Evolutionary conservation across 352 stramenopile genomes (phyloP), one percentile per base, ranked within the genome.

Genomic region (Globisporangium parvum): DNA sequence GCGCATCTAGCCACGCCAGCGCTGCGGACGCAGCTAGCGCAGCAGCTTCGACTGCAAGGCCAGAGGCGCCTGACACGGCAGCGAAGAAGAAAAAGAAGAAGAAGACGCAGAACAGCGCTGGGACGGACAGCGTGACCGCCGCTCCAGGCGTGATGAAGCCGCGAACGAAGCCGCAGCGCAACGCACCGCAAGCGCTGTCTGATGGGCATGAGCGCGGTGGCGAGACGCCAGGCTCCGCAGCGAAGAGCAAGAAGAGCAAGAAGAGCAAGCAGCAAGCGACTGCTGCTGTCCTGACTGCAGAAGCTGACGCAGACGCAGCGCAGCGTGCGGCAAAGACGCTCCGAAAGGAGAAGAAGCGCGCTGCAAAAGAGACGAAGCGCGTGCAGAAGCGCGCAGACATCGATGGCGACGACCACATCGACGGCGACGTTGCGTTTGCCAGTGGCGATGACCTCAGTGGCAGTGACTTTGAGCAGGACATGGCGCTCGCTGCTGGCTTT

Each of bases 311-410:
- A 49, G 40, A 69, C 65, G 50, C 48, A 26, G 66, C 64, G 42
- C 40, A 66, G 51, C 53, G 40, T 15, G 59, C 70, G 35, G 17
- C 49, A 26, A 58, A 63, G 17, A 57, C 59, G 40, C 40, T 41
- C 21, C 51, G 55, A 46, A 46, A 62, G 39, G n/a, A 23, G 18
- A 59, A 63, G 33, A 58, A 65, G 28, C 45, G 37, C 2, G 60
- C 65, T 6, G 14, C 51, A n/a, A 67, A 66, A 46, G 23, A 65
- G 60, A 65, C 76, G 53, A 59, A 61, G 17, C 59, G 65, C 40
- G 56, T 50, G 46, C 62, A 68, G 42, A 62, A 71, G 37, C 63
- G 70, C 35, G 57, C 69, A 35, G 65, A 73, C 23, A 46, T 70
- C 20, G 70, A 78, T 37, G 55, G 52, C 15, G 63, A 67, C 42